phyloP scores from a whole-genome alignment of 192 early-diverging fungal genomes.

The Entomortierella lignicola region DNA sequence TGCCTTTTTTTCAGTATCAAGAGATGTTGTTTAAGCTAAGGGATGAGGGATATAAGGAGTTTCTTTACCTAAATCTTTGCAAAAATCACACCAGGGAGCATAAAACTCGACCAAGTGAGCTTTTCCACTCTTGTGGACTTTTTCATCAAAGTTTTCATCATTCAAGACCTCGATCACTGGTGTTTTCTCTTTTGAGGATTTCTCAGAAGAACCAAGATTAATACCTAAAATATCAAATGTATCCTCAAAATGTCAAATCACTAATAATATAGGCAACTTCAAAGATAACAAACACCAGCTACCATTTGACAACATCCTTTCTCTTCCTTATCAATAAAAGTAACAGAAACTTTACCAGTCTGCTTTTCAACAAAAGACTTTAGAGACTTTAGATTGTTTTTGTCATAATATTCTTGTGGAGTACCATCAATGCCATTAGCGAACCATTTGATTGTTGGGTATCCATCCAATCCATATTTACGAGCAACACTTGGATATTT shows the following conservation, averaged over 20 bases:
- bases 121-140: slow-evolving; percentile 74
- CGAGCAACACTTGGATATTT: slow-evolving; percentile 76
- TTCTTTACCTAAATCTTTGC: slow-evolving; percentile 60
- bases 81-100: slow-evolving; percentile 92
- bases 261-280: no score
- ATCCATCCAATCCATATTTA: slow-evolving; percentile 80
- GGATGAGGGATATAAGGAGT: background rate
- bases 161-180: slow-evolving; percentile 73
- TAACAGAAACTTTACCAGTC: no score
- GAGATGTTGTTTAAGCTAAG: background rate
- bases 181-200: no score
- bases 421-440: slow-evolving; percentile 72
- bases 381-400: slow-evolving; percentile 82
- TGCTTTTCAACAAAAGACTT: slow-evolving; percentile 80
- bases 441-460: slow-evolving; percentile 94
- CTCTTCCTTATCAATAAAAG: no score
- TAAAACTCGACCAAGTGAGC: slow-evolving; percentile 92
- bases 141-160: slow-evolving; percentile 76
- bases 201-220: no score
- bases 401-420: slow-evolving; percentile 81
- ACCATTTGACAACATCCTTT: no score
- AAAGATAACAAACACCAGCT: no score
- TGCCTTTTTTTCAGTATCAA: no score
- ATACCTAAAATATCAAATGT: no score
- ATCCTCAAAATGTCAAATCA: no score